These are phyloP conservation scores for Emergomyces orientalis DNA, from an alignment of 2,329 filamentous ascomycete genomes.

Conservation along the genomic window DNA sequence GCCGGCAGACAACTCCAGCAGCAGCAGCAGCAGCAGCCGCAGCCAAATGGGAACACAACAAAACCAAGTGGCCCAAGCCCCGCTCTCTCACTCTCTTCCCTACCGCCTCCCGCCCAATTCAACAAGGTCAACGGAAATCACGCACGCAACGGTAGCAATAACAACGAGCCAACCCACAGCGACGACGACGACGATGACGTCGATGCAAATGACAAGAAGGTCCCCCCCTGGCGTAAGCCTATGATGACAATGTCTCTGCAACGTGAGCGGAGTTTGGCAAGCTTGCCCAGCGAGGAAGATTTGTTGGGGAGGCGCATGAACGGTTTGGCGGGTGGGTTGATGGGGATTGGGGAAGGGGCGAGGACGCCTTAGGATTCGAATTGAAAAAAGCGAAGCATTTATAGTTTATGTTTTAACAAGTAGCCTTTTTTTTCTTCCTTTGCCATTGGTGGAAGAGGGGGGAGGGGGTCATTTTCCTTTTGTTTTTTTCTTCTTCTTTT, in stretches of 20 bases:
- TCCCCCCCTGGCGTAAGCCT: not conserved
- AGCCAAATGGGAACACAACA: not conserved
- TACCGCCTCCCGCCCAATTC: not conserved
- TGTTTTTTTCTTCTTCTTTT: not conserved
- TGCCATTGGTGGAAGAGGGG: not conserved
- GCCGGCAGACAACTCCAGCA: no score
- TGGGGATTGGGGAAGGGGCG: conserved; percentile 35
- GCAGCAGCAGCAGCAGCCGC: not conserved
- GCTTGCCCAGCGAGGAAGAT: conserved; percentile 49
- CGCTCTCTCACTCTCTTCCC: not conserved
- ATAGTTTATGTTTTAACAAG: not conserved
- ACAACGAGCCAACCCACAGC: not conserved
- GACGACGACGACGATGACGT: not conserved
- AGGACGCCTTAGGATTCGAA: conserved; percentile 21
- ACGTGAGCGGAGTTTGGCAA: conserved; percentile 42
- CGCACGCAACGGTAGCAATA: not conserved
- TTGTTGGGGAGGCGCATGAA: conserved; percentile 48
- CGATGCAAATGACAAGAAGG: conserved; percentile 3
- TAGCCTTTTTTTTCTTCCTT: not conserved
- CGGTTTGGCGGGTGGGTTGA: conserved; percentile 45
- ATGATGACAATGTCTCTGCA: conserved; percentile 11
- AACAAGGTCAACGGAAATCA: not conserved
- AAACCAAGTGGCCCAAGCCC: not conserved
- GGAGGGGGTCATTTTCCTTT: no score
- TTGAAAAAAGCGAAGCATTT: not conserved